A percentile compares a stretch with the other conserved stretches of the same genome.
Evolutionary conservation across 2,329 filamentous ascomycete species (phyloP).

Genomic region (Didymella sp.): DNA sequence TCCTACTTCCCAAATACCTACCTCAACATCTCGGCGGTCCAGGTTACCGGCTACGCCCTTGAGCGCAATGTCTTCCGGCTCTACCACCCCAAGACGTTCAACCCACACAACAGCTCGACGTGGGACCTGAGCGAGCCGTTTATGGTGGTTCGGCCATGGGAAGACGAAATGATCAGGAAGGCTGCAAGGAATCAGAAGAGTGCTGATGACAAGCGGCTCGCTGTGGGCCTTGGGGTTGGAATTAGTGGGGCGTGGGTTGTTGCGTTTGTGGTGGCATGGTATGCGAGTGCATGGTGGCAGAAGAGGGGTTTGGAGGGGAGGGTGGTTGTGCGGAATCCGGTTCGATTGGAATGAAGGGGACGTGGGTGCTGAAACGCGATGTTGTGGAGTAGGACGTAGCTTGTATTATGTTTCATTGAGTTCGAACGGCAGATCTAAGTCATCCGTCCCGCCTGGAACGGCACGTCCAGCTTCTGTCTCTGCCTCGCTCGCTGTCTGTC

Average conservation of each 20-base stretch:
- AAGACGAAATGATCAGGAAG: slow-evolving; percentile 1
- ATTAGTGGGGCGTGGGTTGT: not conserved
- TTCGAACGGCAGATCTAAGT: no score
- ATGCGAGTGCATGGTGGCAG: not conserved
- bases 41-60: not conserved
- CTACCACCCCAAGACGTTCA: slow-evolving; percentile 8
- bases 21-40: not conserved
- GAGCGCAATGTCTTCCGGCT: slow-evolving; percentile 10
- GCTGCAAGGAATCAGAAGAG: not conserved
- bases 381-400: no score
- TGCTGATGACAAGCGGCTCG: not conserved
- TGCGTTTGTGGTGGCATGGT: slow-evolving; percentile 1
- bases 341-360: not conserved
- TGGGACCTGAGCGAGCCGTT: not conserved
- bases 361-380: no score
- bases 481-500: slow-evolving; percentile 3
- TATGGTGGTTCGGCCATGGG: not conserved
- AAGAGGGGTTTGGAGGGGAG: not conserved
- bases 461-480: slow-evolving; percentile 28
- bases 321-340: not conserved
- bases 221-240: not conserved
- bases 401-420: no score
- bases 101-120: not conserved
- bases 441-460: not conserved
- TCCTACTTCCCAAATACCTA: not conserved